Evolutionary conservation across 805 yeast genomes (phyloP).

Genomic region (Yueomyces sinensis): DNA sequence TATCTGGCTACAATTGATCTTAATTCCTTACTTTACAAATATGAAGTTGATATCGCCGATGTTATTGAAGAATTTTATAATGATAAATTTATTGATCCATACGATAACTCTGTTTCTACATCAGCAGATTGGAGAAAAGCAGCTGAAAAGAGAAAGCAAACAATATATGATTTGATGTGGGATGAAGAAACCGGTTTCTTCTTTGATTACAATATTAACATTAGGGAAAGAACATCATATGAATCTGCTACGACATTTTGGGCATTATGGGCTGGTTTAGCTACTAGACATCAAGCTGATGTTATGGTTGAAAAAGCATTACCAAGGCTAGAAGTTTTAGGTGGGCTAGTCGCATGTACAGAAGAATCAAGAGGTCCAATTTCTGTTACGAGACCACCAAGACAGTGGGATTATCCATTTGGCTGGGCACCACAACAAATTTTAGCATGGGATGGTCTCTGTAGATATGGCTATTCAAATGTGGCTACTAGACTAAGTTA

Average conservation of each 20-base stretch:
- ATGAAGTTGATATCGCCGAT: conserved; percentile 71
- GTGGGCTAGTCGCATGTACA: conserved; percentile 85
- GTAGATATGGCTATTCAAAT: conserved; percentile 51
- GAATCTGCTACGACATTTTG: conserved; percentile 86
- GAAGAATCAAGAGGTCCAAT: conserved; percentile 58
- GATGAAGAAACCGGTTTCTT: conserved; percentile 64
- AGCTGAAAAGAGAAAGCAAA: conserved; percentile 40
- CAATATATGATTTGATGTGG: conserved; percentile 68
- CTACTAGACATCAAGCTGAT: conserved; percentile 57
- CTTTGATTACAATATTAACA: conserved; percentile 68
- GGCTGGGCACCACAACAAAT: conserved; percentile 99
- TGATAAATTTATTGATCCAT: conserved; percentile 28
- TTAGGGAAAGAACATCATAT: conserved; percentile 42
- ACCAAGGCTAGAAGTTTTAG: conserved; percentile 64
- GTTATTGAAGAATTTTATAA: conserved; percentile 45
- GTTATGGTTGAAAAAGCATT: conserved; percentile 43
- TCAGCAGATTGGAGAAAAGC: conserved; percentile 46
- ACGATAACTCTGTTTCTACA: conserved; percentile 29
- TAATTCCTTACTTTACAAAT: conserved; percentile 75
- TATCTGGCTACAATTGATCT: conserved; percentile 82
- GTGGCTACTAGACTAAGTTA: conserved; percentile 61
- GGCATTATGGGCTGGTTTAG: conserved; percentile 78
- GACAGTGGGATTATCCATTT: conserved; percentile 97
- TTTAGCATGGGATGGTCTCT: conserved; percentile 79
- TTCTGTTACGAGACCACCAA: conserved; percentile 57